A percentile compares a stretch with the other conserved stretches of the same genome.
These are phyloP conservation scores for Flaveria sonorensis DNA, from an alignment of 129 eudicot species.

Conservation along the genomic window DNA sequence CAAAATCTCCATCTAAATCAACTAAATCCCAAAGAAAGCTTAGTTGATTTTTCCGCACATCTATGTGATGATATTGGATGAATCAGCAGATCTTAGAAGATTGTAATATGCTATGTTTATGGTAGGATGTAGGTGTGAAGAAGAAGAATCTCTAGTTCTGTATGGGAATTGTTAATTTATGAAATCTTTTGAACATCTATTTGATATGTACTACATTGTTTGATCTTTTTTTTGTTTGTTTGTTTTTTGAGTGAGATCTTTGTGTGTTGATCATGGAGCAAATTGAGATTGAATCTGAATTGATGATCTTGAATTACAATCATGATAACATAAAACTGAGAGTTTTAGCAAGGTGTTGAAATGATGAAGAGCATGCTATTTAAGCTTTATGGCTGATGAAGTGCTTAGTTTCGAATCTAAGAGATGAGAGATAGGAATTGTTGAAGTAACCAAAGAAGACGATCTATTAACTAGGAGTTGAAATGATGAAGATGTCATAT, in stretches of 20 bases:
- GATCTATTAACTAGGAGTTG: too few species aligned
- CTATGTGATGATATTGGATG: conserved; percentile 12
- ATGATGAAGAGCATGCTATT: too few species aligned
- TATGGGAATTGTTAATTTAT: conserved; percentile 24
- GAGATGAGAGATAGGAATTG: too few species aligned
- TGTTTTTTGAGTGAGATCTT: not conserved
- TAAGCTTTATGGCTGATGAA: too few species aligned
- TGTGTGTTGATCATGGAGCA: too few species aligned
- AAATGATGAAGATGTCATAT: too few species aligned
- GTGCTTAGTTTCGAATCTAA: too few species aligned
- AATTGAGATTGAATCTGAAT: too few species aligned
- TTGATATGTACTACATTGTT: conserved; percentile 5
- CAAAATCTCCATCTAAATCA: conserved; percentile 52
- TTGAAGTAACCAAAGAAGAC: too few species aligned
- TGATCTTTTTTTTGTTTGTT: not conserved
- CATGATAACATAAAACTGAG: too few species aligned
- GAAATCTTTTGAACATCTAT: not conserved
- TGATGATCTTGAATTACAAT: too few species aligned
- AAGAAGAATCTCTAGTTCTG: conserved; percentile 24
- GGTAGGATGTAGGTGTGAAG: conserved; percentile 31
- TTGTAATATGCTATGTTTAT: conserved; percentile 19
- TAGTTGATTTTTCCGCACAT: not conserved
- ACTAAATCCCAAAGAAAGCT: conserved; percentile 56
- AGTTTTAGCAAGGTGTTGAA: too few species aligned
- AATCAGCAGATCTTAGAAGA: not conserved